Evolutionary conservation across 1,284 basidiomycete genomes (phyloP).

Genomic region (Exobasidium cylindrosporum): DNA sequence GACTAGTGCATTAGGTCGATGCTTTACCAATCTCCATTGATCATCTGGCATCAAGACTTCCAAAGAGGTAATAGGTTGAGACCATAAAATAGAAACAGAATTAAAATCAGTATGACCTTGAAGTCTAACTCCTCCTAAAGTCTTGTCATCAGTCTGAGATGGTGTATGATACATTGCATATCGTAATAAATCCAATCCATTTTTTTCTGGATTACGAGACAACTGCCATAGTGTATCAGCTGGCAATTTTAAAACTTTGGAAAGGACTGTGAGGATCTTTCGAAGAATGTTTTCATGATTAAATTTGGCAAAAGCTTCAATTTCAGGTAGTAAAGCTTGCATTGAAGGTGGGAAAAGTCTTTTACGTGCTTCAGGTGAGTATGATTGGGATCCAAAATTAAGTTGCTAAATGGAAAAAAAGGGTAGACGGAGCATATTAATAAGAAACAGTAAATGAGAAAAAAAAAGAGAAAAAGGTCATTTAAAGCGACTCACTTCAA

Average conservation of each 20-base stretch:
- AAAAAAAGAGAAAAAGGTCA: not conserved
- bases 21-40: conserved; percentile 57
- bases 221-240: conserved; percentile 58
- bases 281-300: conserved; percentile 55
- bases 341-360: conserved; percentile 36
- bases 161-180: conserved; percentile 58
- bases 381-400: conserved; percentile 57
- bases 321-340: conserved; percentile 52
- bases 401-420: conserved; percentile 41
- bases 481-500: conserved; percentile 47
- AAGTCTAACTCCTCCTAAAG: conserved; percentile 56
- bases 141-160: conserved; percentile 47
- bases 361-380: conserved; percentile 25
- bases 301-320: conserved; percentile 54
- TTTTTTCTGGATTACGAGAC: conserved; percentile 55
- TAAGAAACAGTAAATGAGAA: not conserved
- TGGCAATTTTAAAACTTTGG: conserved; percentile 57
- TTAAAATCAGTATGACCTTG: conserved; percentile 59
- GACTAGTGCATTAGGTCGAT: conserved; percentile 52
- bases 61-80: conserved; percentile 57
- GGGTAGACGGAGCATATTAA: not conserved
- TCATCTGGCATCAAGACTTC: conserved; percentile 58
- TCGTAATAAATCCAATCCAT: conserved; percentile 57
- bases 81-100: conserved; percentile 57
- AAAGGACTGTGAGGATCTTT: conserved; percentile 57